Conservation (phyloP, 164 flowering plant species). For the Sextonia rubra region DNA sequence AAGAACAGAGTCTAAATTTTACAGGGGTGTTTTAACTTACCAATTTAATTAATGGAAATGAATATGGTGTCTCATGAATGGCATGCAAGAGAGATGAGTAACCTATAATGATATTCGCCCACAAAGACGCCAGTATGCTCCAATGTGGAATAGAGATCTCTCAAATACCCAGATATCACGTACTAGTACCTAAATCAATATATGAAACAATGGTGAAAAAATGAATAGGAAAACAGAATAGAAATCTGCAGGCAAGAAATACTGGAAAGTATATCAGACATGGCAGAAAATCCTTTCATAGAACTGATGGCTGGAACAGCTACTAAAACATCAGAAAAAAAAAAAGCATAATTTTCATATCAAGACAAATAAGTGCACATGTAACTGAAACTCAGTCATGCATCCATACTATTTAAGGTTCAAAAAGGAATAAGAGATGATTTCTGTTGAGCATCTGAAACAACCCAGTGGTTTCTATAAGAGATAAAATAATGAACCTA, state of each 20-base stretch:
- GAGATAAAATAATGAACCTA: too few species aligned
- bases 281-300: neutral
- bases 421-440: neutral
- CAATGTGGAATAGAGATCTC: constrained; percentile 81
- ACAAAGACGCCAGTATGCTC: constrained; percentile 86
- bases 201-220: neutral
- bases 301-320: neutral
- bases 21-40: neutral
- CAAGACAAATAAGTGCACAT: neutral
- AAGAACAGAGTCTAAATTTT: neutral
- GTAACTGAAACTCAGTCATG: neutral
- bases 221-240: neutral
- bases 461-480: too few species aligned
- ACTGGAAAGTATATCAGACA: neutral
- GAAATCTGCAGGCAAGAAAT: neutral
- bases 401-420: neutral
- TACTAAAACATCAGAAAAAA: neutral
- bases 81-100: neutral
- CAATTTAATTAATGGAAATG: neutral
- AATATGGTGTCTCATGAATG: too few species aligned
- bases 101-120: constrained; percentile 50
- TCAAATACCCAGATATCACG: constrained; percentile 97
- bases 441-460: too few species aligned
- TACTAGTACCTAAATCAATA: constrained; percentile 57
- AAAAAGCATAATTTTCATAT: neutral